Percentiles rank a stretch among this genome's conserved stretches.
Conservation (phyloP, 331 rosid species). For the Prunus yedoensis region DNA sequence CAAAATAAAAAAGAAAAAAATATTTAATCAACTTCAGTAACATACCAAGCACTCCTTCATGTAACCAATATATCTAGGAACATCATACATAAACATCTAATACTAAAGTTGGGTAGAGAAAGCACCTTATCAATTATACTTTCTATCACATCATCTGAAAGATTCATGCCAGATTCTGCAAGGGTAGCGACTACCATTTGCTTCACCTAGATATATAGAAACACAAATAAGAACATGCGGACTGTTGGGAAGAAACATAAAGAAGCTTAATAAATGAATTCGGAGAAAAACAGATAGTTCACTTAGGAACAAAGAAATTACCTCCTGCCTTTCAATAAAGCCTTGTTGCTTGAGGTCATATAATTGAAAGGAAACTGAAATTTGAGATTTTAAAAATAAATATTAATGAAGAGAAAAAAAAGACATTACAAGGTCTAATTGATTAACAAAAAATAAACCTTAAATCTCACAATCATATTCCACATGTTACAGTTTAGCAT, state of each 20-base stretch:
- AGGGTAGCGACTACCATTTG: slow-evolving; percentile 99
- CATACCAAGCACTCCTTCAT: not conserved
- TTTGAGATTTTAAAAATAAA: slow-evolving; percentile 12
- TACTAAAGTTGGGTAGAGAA: slow-evolving; percentile 16
- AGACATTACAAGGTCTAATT: not conserved
- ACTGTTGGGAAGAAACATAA: slow-evolving; percentile 5
- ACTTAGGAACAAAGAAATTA: slow-evolving; percentile 24
- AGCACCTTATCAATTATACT: slow-evolving; percentile 97
- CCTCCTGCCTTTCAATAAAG: slow-evolving; percentile 97
- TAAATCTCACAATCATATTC: not conserved
- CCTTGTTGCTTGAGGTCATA: slow-evolving; percentile 99
- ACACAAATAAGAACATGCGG: slow-evolving; percentile 2
- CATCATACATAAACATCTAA: not conserved
- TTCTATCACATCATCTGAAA: slow-evolving; percentile 93
- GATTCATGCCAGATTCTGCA: slow-evolving; percentile 99
- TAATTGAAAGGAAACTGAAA: slow-evolving; percentile 93
- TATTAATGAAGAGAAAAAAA: not conserved
- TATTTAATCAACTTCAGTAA: not conserved
- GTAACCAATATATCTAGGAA: not conserved
- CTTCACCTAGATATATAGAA: slow-evolving; percentile 64
- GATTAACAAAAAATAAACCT: not conserved
- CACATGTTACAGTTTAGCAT: not conserved
- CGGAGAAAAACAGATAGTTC: not conserved
- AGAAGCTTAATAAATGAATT: not conserved
- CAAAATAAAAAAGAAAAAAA: slow-evolving; percentile 9